Base-by-base conservation (phyloP, 345 rosid species). In the Corymbia maculata region DNA sequence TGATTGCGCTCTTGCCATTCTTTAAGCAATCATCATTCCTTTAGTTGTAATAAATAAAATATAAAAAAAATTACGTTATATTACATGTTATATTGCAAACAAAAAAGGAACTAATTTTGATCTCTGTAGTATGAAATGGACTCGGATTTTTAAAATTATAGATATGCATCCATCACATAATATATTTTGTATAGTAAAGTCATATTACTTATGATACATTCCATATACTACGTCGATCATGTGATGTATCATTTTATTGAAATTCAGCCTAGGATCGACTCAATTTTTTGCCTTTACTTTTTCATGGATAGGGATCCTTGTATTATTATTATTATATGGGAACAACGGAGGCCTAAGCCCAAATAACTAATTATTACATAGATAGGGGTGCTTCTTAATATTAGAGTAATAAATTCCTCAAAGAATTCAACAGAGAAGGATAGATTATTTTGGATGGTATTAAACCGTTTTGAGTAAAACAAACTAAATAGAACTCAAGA, bases 1-100 rank as follows among this genome's bases (percentile, higher is more conserved):
- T 0, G 30, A 59, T 26, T 19, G n/a, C 15, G 26, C 26, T 59
- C 28, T 59, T 12, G 66, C n/a, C n/a, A 59, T 26, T 26, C 13
- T 59, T 10, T 26, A 59, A 26, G 66, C 66, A 59, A 59, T 59
- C 28, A 30, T 26, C 30, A 11, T 59, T 59, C 66, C 0, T 59
- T 59, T 26, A 11, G 0, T 59, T 59, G 11, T 24, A n/a, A 59
- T 59, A 0, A 59, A 10, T 22, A 1, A 57, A 24, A 10, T 0
- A 51, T 14, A n/a, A n/a, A n/a, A n/a, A n/a, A 51, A 6, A 57
- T 57, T 24, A 2, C 12, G 24, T 59, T 57, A 3, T 10, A 26
- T 26, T 26, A 11, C 14, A 11, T 59, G 66, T 26, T 59, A 24
- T 26, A 59, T 26, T 59, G 30, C 24, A 53, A 53, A 59, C 11